These are phyloP conservation scores for Lodderomyces oxycetoniae DNA, from an alignment of 1,139 yeast genomes.

Conservation along the genomic window DNA sequence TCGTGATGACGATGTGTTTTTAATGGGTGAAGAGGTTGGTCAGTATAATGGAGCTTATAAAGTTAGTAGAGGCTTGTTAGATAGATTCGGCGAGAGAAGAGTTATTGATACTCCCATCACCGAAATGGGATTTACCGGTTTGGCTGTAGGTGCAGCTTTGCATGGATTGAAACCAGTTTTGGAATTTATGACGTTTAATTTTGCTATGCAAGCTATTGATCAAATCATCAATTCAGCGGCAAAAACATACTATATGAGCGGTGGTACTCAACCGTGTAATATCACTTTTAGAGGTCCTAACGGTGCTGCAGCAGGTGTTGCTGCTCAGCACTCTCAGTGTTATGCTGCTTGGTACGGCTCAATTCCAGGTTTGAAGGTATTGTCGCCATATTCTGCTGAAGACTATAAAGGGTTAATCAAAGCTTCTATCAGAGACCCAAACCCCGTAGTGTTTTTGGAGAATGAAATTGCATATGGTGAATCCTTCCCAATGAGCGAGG, in stretches of 20 bases:
- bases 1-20: constrained; percentile 87
- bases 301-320: constrained; percentile 99
- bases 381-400: constrained; percentile 93
- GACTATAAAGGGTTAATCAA: constrained; percentile 94
- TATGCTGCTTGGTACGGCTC: constrained; percentile 97
- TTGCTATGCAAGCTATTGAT: constrained; percentile 99
- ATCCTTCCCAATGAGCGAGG: constrained; percentile 84
- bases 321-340: constrained; percentile 98
- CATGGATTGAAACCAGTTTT: constrained; percentile 96
- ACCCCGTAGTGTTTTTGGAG: constrained; percentile 94
- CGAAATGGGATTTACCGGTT: constrained; percentile 98
- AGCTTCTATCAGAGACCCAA: constrained; percentile 97
- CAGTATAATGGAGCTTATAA: constrained; percentile 99
- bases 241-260: constrained; percentile 97
- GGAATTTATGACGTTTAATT: constrained; percentile 98
- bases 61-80: constrained; percentile 91
- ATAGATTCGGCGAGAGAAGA: constrained; percentile 95
- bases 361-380: constrained; percentile 95
- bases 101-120: constrained; percentile 97
- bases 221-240: constrained; percentile 98
- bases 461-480: constrained; percentile 95
- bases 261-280: constrained; percentile 96
- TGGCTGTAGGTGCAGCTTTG: constrained; percentile 95
- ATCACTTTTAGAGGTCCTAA: constrained; percentile 98
- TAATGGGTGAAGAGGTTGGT: constrained; percentile 99